These are phyloP conservation scores for Penicillium paneum DNA, from an alignment of 2,329 filamentous ascomycete genomes.

Conservation along the genomic window DNA sequence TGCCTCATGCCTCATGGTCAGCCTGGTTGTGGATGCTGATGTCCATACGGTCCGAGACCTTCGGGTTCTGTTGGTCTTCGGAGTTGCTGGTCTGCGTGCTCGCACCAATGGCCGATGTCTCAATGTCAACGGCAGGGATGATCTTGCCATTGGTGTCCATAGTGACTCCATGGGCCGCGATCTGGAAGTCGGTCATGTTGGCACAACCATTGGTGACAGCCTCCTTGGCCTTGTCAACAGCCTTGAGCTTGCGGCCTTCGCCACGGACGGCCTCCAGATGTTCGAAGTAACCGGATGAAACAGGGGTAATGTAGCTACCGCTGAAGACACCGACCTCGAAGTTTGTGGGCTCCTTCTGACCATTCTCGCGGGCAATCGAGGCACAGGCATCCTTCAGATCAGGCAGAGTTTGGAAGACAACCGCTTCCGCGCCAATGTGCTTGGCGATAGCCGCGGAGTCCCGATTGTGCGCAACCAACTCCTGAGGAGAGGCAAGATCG, in stretches of 20 bases:
- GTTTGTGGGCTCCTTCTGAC: constrained; percentile 52
- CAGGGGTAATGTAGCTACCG: constrained; percentile 78
- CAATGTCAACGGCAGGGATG: constrained; percentile 45
- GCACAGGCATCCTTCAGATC: constrained; percentile 79
- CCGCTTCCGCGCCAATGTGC: constrained; percentile 69
- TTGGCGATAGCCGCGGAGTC: constrained; percentile 59
- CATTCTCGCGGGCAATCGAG: constrained; percentile 59
- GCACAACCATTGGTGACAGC: constrained; percentile 63
- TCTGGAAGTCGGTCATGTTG: constrained; percentile 57
- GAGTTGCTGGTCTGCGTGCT: not conserved
- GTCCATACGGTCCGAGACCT: constrained; percentile 54
- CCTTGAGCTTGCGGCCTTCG: constrained; percentile 65
- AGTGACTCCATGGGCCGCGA: constrained; percentile 60
- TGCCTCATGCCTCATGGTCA: constrained; percentile 36
- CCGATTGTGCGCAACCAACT: constrained; percentile 69
- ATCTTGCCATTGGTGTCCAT: constrained; percentile 57
- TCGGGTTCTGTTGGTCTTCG: constrained; percentile 33
- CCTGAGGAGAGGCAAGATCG: constrained; percentile 67
- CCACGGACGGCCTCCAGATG: constrained; percentile 70
- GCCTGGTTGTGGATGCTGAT: constrained; percentile 60
- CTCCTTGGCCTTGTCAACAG: constrained; percentile 61
- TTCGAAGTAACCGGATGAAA: constrained; percentile 77
- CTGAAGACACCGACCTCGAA: constrained; percentile 94
- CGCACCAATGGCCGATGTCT: not conserved
- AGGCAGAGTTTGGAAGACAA: constrained; percentile 73